Percentiles rank a stretch among this genome's conserved stretches.
phyloP scores from a whole-genome alignment of 1,284 basidiomycete species.

The Rhodotorula sp. region DNA sequence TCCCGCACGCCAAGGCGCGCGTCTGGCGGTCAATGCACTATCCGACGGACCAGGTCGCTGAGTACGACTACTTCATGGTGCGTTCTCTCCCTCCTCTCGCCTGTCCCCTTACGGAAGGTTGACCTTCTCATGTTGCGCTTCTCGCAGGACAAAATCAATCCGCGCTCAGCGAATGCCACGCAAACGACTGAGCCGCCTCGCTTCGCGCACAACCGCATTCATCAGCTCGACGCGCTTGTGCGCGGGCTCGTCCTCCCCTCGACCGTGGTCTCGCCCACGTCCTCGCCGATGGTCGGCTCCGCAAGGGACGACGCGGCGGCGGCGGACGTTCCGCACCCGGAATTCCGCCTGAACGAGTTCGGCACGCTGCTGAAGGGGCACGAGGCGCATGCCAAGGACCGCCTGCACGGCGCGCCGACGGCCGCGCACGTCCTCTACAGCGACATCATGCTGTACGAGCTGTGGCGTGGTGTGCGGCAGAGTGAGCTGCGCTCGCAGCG shows the following conservation, averaged over 20 bases:
- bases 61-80: conserved; percentile 48
- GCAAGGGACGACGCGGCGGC: background rate
- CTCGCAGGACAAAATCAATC: conserved; percentile 42
- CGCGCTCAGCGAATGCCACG: conserved; percentile 10
- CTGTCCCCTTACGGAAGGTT: background rate
- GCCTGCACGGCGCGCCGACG: conserved; percentile 39
- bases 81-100: background rate
- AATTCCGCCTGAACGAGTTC: conserved; percentile 44
- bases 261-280: background rate
- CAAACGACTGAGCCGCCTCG: conserved; percentile 20
- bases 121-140: background rate
- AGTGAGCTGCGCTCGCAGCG: background rate
- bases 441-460: conserved; percentile 45
- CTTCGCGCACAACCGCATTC: conserved; percentile 45
- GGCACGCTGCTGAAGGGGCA: conserved; percentile 44
- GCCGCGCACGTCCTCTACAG: conserved; percentile 20
- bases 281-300: background rate
- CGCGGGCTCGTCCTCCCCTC: conserved; percentile 41
- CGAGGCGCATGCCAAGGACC: conserved; percentile 42
- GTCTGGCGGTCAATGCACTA: conserved; percentile 42
- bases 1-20: conserved; percentile 40
- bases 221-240: conserved; percentile 43
- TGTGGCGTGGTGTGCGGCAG: conserved; percentile 7
- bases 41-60: conserved; percentile 42
- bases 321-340: conserved; percentile 21